Base-by-base conservation (phyloP, 2,329 filamentous ascomycete species). In the Canariomyces notabilis region DNA sequence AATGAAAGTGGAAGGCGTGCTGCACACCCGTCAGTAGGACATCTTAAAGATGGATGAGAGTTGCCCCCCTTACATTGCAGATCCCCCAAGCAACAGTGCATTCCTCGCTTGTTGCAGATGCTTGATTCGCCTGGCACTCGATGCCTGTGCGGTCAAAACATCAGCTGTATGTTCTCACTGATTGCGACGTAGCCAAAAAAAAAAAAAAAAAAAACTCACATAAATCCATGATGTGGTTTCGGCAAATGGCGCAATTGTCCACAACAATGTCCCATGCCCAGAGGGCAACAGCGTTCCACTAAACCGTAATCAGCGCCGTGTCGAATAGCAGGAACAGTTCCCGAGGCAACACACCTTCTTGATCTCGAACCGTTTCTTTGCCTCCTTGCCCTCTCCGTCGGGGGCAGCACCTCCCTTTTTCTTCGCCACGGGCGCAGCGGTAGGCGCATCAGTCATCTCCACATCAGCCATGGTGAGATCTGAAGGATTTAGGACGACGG, bases 191-290 rank as follows among this genome's bases (percentile, higher is more conserved):
- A 5, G 11, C 3, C 35, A 9, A 22, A n/a, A n/a, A n/a, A n/a
- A n/a, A n/a, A n/a, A n/a, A n/a, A n/a, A n/a, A n/a, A n/a, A n/a
- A 12, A 32, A 11, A 48, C 82, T 59, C 73, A 89, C 93, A 98
- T 21, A 98, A 77, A 68, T 98, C 93, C 93, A 98, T 98, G 69
- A 98, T 98, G 68, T 98, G 93, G 67, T 98, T 98, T 65, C 93
- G 81, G 76, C 93, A 98, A 65, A 98, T 98, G 61, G 93, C 93
- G 66, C 93, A 98, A 77, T 98, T 98, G 71, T 98, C 93, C 51
- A 98, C 93, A 23, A 97, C 90, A 49, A 98, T 98, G 65, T 98
- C 93, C 93, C 93, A 98, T 0, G 93, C 93, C 93, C 93, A 98
- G 2, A 98, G 77, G 33, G 93, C 90, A 42, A 98, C 93, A 0